Percentiles rank a stretch among this genome's conserved stretches.
Evolutionary conservation across 257 asterid genomes (phyloP).

Genomic region (Plantago ovata): DNA sequence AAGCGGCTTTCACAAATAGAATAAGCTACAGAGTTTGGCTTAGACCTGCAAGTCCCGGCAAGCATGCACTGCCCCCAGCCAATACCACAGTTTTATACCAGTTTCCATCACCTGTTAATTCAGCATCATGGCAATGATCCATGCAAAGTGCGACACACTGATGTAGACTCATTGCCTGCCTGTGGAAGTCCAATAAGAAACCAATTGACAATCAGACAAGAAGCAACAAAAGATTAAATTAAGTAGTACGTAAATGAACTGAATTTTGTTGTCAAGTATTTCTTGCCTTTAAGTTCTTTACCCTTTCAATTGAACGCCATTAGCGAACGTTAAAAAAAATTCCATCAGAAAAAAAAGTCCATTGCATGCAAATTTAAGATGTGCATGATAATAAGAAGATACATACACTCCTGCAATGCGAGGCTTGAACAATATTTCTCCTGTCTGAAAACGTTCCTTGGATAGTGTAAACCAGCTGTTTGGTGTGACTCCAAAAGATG

Average conservation of each 20-base stretch:
- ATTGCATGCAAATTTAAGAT: not conserved
- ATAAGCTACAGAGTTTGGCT: constrained; percentile 10
- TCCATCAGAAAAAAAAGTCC: constrained; percentile 1
- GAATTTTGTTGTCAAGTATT: constrained; percentile 11
- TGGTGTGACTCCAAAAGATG: constrained; percentile 59
- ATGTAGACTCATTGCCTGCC: constrained; percentile 86
- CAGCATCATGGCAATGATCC: constrained; percentile 90
- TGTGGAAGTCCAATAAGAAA: constrained; percentile 29
- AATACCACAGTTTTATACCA: constrained; percentile 89
- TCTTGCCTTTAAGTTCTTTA: not conserved
- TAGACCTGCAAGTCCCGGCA: constrained; percentile 95
- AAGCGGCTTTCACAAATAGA: constrained; percentile 7
- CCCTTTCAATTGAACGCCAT: constrained; percentile 13
- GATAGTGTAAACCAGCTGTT: constrained; percentile 69
- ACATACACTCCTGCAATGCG: constrained; percentile 88
- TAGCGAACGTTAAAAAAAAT: constrained; percentile 14
- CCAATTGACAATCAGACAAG: constrained; percentile 14
- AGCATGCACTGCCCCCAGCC: constrained; percentile 89
- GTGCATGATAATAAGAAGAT: constrained; percentile 18
- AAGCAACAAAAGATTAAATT: constrained; percentile 1
- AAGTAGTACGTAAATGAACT: not conserved
- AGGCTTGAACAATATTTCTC: constrained; percentile 89
- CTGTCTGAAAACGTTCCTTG: constrained; percentile 90
- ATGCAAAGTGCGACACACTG: constrained; percentile 86
- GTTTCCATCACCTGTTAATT: constrained; percentile 53